Evolutionary conservation across 768 basidiomycete genomes (phyloP), one percentile per base, ranked within the genome.

Genomic region (Lentinula sp.): DNA sequence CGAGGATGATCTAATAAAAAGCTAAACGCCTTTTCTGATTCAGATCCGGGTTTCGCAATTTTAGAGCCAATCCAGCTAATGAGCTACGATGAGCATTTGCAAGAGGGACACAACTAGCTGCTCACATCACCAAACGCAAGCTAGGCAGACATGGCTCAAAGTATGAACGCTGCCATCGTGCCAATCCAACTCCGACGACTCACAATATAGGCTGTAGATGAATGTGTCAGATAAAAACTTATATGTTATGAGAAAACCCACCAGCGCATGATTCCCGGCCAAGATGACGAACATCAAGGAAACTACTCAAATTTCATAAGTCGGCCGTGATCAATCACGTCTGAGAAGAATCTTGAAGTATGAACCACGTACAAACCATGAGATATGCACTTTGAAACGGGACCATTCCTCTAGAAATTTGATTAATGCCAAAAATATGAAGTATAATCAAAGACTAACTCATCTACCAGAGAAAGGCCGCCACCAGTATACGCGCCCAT

Each of bases 1-100:
- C 91, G 79, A 2, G 91, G 90, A 72, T 92, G 91, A 62, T 90
- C 84, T 5, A 93, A 81, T 9, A 93, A 75, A 70, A 92, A 93
- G 15, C 84, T 81, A 4, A 91, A 71, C 0, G 85, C 84, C 52
- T 84, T 78, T 37, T 81, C 70, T 0, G 75, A 63, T 0, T 80
- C 77, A 0, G 87, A 84, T 0, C 71, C 68, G 6, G 69, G 62
- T 7, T 28, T 76, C 0, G 81, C 73, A 1, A 82, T n/a, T 62
- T 84, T 85, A 32, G 81, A 85, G 10, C 79, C 67, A 2, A 74
- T 69, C 90, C 90, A 93, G 59, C 88, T 91, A 42, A 33, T 36
- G 45, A 16, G 7, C 49, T 15, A n/a, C 9, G 20, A 35, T 66
- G 18, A 56, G 33, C 18, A 13, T 36, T n/a, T 8, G 4, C n/a